These are phyloP conservation scores for Cladosporium halotolerans DNA, from an alignment of 2,329 filamentous ascomycete species.

Conservation along the genomic window DNA sequence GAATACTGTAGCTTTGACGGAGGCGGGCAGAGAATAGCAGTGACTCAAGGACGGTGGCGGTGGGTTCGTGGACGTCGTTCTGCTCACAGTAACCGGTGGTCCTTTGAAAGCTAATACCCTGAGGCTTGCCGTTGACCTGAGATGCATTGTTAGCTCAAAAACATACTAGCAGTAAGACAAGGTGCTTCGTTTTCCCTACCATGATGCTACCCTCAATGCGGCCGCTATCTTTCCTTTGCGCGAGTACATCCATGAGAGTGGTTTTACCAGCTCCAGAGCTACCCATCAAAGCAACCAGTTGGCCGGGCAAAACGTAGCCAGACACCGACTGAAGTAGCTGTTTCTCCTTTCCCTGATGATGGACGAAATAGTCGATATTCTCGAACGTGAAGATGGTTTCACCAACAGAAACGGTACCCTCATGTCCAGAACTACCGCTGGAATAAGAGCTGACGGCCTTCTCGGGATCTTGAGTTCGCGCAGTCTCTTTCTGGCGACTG, in stretches of 20 bases:
- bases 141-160: neutral
- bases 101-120: conserved; percentile 44
- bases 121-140: conserved; percentile 35
- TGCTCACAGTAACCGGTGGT: conserved; percentile 55
- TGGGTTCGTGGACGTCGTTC: conserved; percentile 61
- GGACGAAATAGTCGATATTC: conserved; percentile 7
- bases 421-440: neutral
- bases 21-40: conserved; percentile 60
- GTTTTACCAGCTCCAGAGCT: conserved; percentile 55
- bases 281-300: conserved; percentile 75
- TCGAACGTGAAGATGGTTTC: conserved; percentile 4
- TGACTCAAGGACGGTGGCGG: conserved; percentile 60
- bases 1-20: conserved; percentile 52
- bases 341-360: conserved; percentile 33
- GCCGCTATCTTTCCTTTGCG: conserved; percentile 42
- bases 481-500: conserved; percentile 30
- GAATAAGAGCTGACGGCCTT: conserved; percentile 12
- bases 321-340: conserved; percentile 54
- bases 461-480: conserved; percentile 49
- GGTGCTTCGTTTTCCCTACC: conserved; percentile 12
- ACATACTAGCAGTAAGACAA: neutral
- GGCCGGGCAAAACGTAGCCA: conserved; percentile 70
- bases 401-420: neutral
- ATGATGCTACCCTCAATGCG: conserved; percentile 40
- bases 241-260: conserved; percentile 34